Evolutionary conservation across 2,329 filamentous ascomycete genomes (phyloP).

Genomic region (Ceratocystis cacaofunesta): DNA sequence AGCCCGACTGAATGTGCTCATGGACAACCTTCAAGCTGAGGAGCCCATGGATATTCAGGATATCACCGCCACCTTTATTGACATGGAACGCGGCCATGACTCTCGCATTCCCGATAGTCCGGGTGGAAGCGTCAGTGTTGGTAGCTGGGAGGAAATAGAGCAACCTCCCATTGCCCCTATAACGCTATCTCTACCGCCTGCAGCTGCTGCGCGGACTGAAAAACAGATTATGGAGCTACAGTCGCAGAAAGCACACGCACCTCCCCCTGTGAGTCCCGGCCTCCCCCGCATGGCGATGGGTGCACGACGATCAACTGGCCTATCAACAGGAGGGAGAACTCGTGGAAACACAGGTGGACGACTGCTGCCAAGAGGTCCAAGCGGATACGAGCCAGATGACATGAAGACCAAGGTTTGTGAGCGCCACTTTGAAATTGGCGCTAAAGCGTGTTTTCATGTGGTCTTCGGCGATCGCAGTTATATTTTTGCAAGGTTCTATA

Average conservation of each 20-base stretch:
- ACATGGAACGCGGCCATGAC: slow-evolving; percentile 51
- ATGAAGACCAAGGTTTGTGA: slow-evolving; percentile 65
- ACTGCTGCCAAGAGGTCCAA: slow-evolving; percentile 56
- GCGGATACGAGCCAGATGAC: slow-evolving; percentile 69
- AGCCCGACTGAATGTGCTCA: slow-evolving; percentile 66
- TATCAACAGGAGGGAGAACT: slow-evolving; percentile 25
- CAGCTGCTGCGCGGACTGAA: slow-evolving; percentile 26
- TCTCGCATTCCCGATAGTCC: slow-evolving; percentile 38
- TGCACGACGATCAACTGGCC: neutral
- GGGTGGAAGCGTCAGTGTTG: slow-evolving; percentile 10
- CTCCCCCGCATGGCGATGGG: slow-evolving; percentile 9
- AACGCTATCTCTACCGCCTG: slow-evolving; percentile 35
- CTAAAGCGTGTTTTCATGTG: slow-evolving; percentile 90
- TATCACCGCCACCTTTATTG: slow-evolving; percentile 56
- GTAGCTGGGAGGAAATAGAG: slow-evolving; percentile 44
- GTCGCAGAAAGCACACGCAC: slow-evolving; percentile 16
- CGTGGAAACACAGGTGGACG: slow-evolving; percentile 23
- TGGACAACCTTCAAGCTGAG: slow-evolving; percentile 63
- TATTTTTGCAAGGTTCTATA: slow-evolving; percentile 81
- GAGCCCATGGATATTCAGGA: slow-evolving; percentile 54
- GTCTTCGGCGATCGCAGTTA: slow-evolving; percentile 94
- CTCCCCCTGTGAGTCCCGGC: slow-evolving; percentile 17
- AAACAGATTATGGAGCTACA: slow-evolving; percentile 16
- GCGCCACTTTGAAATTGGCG: slow-evolving; percentile 74
- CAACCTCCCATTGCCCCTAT: slow-evolving; percentile 37